These are phyloP conservation scores for Clausena lansium DNA, from an alignment of 345 rosid species.

Conservation along the genomic window DNA sequence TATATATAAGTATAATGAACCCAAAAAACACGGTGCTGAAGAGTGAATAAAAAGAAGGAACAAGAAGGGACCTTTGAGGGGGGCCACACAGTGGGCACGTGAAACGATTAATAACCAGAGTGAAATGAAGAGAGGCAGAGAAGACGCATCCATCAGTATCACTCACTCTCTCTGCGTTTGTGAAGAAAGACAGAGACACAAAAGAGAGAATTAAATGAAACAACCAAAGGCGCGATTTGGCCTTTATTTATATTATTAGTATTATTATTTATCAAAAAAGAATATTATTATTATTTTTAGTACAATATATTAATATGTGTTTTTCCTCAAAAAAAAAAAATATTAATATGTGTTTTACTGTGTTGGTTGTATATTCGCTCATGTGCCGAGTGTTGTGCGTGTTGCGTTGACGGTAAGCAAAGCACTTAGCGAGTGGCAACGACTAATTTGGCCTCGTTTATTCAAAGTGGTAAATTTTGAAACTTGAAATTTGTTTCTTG, in stretches of 20 bases:
- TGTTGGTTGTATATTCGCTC: background rate
- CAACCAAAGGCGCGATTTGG: background rate
- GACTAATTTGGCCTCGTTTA: background rate
- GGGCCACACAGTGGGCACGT: background rate
- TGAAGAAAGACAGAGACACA: too few relatives aligned
- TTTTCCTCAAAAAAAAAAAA: too few relatives aligned
- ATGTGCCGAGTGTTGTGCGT: background rate
- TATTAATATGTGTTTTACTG: background rate
- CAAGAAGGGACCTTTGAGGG: background rate
- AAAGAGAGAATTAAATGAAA: background rate
- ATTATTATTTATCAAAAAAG: too few relatives aligned
- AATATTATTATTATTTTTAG: too few relatives aligned
- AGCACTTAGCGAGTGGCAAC: too few relatives aligned
- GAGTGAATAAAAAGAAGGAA: background rate
- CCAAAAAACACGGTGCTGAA: background rate
- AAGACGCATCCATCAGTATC: background rate
- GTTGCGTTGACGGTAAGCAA: background rate
- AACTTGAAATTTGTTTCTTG: too few relatives aligned
- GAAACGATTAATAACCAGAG: slow-evolving; percentile 2
- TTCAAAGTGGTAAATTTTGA: too few relatives aligned
- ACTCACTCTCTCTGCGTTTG: too few relatives aligned
- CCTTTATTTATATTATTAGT: background rate
- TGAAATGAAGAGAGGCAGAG: background rate
- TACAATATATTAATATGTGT: too few relatives aligned
- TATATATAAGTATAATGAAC: background rate